A percentile compares a stretch with the other conserved stretches of the same genome.
Conservation (phyloP, 352 stramenopile genomes). For the Globisporangium rhizosaccharum region DNA sequence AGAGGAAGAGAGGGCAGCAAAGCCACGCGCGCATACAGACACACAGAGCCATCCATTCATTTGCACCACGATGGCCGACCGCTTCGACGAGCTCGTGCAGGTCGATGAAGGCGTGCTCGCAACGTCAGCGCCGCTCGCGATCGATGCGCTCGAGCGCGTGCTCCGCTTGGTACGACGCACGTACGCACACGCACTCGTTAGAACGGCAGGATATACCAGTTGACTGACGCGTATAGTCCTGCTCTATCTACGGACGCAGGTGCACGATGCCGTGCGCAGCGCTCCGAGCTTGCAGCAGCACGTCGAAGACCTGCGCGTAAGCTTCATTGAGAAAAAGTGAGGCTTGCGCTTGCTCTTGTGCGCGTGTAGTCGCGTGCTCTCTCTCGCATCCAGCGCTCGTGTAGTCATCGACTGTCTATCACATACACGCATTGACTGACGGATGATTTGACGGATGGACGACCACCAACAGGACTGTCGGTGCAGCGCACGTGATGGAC, state of each 20-base stretch:
- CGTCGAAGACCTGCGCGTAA: slow-evolving; percentile 34
- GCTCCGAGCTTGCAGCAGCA: slow-evolving; percentile 34
- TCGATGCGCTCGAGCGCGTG: slow-evolving; percentile 35
- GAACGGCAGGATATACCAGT: not conserved
- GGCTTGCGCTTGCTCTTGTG: not conserved
- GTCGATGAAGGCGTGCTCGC: slow-evolving; percentile 60
- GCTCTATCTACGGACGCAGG: slow-evolving; percentile 13
- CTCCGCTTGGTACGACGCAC: slow-evolving; percentile 33
- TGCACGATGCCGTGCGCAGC: slow-evolving; percentile 36
- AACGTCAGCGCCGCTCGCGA: slow-evolving; percentile 51
- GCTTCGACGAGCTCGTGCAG: slow-evolving; percentile 60
- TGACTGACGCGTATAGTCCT: not conserved
- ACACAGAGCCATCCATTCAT: not conserved
- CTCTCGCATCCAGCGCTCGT: not conserved
- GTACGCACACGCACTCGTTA: not conserved
- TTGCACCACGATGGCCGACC: not conserved
- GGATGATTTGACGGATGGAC: not conserved
- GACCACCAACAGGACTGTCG: slow-evolving; percentile 28
- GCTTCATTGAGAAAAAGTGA: slow-evolving; percentile 54
- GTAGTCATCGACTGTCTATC: not conserved
- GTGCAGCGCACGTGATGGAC: slow-evolving; percentile 36
- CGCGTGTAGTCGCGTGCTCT: not conserved
- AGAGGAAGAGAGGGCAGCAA: not conserved
- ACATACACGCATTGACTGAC: not conserved
- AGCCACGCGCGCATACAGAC: not conserved